phyloP scores from a whole-genome alignment of 78 protist genomes.

The Pigoraptor vietnamica region DNA sequence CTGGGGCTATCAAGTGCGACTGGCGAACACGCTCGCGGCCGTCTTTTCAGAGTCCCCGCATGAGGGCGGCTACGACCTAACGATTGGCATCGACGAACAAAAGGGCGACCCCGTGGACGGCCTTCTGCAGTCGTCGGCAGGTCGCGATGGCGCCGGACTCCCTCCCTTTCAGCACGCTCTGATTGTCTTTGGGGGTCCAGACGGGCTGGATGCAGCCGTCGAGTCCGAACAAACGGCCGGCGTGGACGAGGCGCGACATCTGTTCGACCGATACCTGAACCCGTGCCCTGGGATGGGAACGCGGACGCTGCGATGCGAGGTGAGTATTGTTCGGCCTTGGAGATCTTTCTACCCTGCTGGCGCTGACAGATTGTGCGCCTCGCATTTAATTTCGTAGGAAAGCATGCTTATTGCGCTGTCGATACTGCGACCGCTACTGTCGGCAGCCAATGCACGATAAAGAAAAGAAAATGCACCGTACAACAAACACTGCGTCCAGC shows the following conservation, averaged over 20 bases:
- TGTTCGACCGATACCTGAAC: not conserved
- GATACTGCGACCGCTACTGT: not conserved
- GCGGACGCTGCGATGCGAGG: not conserved
- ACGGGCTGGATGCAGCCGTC: not conserved
- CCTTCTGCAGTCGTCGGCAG: not conserved
- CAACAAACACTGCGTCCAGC: too few relatives aligned
- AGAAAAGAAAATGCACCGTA: not conserved
- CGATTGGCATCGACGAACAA: conserved; percentile 53
- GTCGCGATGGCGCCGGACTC: not conserved
- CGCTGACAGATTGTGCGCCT: too few relatives aligned
- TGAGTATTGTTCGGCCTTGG: not conserved
- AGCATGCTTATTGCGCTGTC: not conserved
- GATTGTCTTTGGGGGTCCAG: not conserved
- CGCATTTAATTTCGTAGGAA: not conserved
- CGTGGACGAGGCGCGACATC: not conserved
- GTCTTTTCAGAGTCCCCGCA: conserved; percentile 16
- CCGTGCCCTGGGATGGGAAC: not conserved
- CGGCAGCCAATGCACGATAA: not conserved
- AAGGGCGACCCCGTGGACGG: not conserved
- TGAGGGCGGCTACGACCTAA: conserved; percentile 54
- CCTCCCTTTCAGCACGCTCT: not conserved
- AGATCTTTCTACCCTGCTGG: too few relatives aligned
- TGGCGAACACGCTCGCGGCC: not conserved
- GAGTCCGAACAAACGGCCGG: not conserved
- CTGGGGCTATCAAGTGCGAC: conserved; percentile 13